A percentile compares a stretch with the other conserved stretches of the same genome.
These are phyloP conservation scores for Paecilomyces variotii DNA, from an alignment of 2,329 filamentous ascomycete species.

Conservation along the genomic window DNA sequence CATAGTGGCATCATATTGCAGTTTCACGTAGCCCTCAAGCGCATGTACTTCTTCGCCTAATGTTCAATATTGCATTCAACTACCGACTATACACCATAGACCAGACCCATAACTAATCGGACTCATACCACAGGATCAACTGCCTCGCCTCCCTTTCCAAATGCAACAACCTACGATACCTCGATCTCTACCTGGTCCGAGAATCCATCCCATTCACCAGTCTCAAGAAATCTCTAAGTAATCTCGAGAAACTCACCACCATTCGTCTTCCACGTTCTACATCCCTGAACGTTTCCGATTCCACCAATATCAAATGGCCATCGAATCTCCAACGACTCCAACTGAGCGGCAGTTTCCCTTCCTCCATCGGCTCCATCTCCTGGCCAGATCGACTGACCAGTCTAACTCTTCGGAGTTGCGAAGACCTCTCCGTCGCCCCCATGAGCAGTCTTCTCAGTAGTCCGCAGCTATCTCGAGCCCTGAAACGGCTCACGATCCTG, in stretches of 20 bases:
- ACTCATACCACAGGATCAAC: conserved; percentile 32
- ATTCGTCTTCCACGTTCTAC: conserved; percentile 38
- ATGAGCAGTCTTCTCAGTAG: conserved; percentile 18
- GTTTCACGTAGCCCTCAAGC: background rate
- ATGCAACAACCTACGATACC: conserved; percentile 40
- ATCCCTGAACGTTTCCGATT: conserved; percentile 10
- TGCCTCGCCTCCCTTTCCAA: conserved; percentile 51
- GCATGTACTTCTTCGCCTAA: background rate
- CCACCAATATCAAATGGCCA: conserved; percentile 16
- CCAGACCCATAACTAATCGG: background rate
- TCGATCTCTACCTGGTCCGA: conserved; percentile 48
- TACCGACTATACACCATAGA: background rate
- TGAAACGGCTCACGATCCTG: conserved; percentile 19
- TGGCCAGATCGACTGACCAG: conserved; percentile 21
- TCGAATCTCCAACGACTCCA: conserved; percentile 16
- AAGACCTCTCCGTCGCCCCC: conserved; percentile 14
- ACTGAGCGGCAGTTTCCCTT: conserved; percentile 16
- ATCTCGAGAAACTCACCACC: conserved; percentile 36
- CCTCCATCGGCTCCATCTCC: conserved; percentile 13
- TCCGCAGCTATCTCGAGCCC: conserved; percentile 10
- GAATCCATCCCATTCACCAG: conserved; percentile 42
- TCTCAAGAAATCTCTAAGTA: conserved; percentile 44
- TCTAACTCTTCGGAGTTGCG: conserved; percentile 17
- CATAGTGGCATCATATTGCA: background rate
- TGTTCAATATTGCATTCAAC: background rate